Evolutionary conservation across 78 protist species (phyloP).

Genomic region (Dictyostelium purpureum): DNA sequence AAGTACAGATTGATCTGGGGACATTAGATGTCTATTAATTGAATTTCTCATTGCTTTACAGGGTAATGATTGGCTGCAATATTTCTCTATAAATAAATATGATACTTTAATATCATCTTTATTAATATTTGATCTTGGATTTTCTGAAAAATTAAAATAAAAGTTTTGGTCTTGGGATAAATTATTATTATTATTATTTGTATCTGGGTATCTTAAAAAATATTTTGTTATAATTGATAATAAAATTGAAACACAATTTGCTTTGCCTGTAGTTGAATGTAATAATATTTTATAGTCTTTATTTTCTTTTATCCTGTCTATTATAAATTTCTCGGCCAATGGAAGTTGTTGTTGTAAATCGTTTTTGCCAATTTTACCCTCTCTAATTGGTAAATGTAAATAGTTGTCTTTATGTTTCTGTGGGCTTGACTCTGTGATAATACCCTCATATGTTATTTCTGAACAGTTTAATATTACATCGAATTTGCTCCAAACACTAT

Average conservation of each 20-base stretch:
- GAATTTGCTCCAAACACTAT: constrained; percentile 1
- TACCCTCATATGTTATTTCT: background rate
- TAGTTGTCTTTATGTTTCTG: background rate
- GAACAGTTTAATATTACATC: constrained; percentile 54
- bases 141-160: background rate
- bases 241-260: constrained; percentile 46
- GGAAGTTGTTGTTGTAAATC: constrained; percentile 4
- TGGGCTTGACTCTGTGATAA: background rate
- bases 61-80: constrained; percentile 33
- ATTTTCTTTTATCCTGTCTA: background rate
- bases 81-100: constrained; percentile 47
- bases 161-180: background rate
- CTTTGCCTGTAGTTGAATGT: constrained; percentile 26
- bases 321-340: constrained; percentile 3
- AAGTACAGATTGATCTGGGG: background rate
- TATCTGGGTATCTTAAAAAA: background rate
- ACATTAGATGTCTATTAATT: constrained; percentile 20
- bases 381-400: constrained; percentile 25
- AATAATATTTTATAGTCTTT: constrained; percentile 2
- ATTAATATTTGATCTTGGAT: background rate
- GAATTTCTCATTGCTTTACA: constrained; percentile 15
- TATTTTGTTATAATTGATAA: constrained; percentile 17
- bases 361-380: constrained; percentile 36
- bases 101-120: constrained; percentile 16
- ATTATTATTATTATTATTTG: background rate